These are phyloP conservation scores for Lyophyllum atratum DNA, from an alignment of 768 basidiomycete species.

Conservation along the genomic window DNA sequence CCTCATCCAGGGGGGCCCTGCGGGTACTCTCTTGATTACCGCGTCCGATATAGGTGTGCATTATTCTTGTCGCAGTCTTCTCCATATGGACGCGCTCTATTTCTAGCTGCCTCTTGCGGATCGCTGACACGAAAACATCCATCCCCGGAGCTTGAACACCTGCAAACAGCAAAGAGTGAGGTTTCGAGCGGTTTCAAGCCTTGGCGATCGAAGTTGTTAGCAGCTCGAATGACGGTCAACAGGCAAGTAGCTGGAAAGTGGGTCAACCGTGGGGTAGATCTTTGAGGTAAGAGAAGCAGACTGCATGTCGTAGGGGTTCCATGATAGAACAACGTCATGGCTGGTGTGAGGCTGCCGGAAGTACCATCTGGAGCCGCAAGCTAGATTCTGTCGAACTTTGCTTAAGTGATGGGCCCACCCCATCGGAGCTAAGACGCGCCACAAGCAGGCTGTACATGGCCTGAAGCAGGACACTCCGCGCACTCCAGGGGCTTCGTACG, in stretches of 20 bases:
- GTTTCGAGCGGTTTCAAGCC: too few relatives aligned
- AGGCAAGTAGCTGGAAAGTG: not conserved
- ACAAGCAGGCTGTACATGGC: constrained; percentile 8
- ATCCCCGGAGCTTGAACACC: too few relatives aligned
- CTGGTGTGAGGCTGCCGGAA: constrained; percentile 2
- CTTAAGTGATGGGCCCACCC: not conserved
- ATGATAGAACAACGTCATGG: constrained; percentile 7
- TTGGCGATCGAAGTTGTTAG: too few relatives aligned
- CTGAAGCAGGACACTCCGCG: constrained; percentile 4
- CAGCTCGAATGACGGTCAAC: not conserved
- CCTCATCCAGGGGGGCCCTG: not conserved
- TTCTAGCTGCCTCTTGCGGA: not conserved
- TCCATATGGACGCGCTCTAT: not conserved
- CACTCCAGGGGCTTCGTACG: constrained; percentile 13
- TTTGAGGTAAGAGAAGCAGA: constrained; percentile 4
- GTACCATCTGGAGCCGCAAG: constrained; percentile 2
- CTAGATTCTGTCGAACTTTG: not conserved
- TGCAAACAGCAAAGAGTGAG: too few relatives aligned
- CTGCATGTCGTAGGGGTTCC: not conserved
- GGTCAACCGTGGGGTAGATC: constrained; percentile 9
- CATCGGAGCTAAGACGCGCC: constrained; percentile 15
- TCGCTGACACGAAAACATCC: too few relatives aligned
- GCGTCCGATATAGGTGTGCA: not conserved
- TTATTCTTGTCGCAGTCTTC: not conserved
- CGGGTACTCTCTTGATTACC: constrained; percentile 5